Conservation (phyloP, 1,284 basidiomycete genomes). For the Takashimella koratensis region DNA sequence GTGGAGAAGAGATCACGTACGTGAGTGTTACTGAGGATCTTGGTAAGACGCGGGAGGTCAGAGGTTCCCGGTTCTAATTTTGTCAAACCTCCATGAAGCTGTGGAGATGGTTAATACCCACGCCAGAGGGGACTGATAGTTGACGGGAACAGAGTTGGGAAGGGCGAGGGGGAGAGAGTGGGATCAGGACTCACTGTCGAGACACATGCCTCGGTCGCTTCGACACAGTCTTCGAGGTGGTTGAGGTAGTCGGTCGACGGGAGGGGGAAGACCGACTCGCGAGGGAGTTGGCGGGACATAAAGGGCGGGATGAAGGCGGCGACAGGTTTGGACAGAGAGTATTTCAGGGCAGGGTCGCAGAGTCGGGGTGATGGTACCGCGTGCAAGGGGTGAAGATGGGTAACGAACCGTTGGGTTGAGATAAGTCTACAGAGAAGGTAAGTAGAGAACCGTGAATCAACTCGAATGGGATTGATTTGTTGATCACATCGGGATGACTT, state of each 20-base stretch:
- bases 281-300: not conserved
- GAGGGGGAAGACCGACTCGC: slow-evolving; percentile 25
- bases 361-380: too few species aligned
- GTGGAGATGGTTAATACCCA: not conserved
- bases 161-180: not conserved
- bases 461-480: too few species aligned
- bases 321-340: too few species aligned
- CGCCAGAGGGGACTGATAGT: not conserved
- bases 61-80: slow-evolving; percentile 33
- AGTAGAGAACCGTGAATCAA: too few species aligned
- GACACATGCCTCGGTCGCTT: slow-evolving; percentile 38
- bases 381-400: too few species aligned
- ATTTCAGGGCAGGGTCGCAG: too few species aligned
- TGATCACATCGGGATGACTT: too few species aligned
- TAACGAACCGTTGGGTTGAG: too few species aligned
- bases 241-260: slow-evolving; percentile 30
- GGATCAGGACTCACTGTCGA: slow-evolving; percentile 10
- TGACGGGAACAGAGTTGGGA: too few species aligned
- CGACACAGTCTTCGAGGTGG: slow-evolving; percentile 44
- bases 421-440: too few species aligned
- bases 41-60: slow-evolving; percentile 42
- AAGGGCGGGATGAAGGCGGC: too few species aligned
- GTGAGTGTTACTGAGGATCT: slow-evolving; percentile 40
- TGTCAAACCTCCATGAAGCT: slow-evolving; percentile 19
- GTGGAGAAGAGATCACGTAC: slow-evolving; percentile 20